phyloP scores from a whole-genome alignment of 768 basidiomycete genomes.

The Tulasnella calospora region DNA sequence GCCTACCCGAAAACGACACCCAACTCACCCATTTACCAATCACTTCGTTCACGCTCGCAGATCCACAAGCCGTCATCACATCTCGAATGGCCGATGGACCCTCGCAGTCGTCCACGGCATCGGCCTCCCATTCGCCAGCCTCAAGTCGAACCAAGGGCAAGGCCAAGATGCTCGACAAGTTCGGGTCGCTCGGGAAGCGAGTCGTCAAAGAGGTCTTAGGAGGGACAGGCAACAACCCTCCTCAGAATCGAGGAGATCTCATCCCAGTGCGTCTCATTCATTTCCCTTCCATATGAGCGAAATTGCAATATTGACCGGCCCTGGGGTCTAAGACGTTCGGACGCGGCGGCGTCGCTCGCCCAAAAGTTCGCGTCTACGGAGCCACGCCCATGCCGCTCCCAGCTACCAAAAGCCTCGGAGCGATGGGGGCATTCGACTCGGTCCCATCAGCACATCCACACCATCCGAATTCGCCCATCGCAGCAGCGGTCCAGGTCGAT shows the following conservation, averaged over 20 bases:
- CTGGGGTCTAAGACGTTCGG: neutral
- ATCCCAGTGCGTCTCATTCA: neutral
- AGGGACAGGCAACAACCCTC: neutral
- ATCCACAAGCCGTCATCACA: neutral
- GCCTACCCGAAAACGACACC: neutral
- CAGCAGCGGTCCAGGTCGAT: slow-evolving; percentile 8
- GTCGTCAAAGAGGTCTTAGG: slow-evolving; percentile 11
- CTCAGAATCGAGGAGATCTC: neutral
- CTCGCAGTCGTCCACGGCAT: neutral
- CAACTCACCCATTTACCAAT: neutral
- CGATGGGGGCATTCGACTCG: neutral
- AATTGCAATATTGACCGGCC: neutral
- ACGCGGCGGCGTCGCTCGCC: neutral
- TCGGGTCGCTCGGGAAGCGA: slow-evolving; percentile 6
- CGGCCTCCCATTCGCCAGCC: neutral
- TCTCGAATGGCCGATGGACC: neutral
- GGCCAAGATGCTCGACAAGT: slow-evolving; percentile 10
- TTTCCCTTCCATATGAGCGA: neutral
- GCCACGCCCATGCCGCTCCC: slow-evolving; percentile 1
- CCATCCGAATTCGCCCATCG: neutral
- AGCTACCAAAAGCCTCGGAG: neutral
- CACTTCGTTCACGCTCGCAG: neutral
- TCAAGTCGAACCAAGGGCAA: neutral
- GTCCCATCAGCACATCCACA: neutral
- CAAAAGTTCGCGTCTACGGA: slow-evolving; percentile 12